Conservation (phyloP, 208 protist genomes). For the Trypanosoma scelopori region DNA sequence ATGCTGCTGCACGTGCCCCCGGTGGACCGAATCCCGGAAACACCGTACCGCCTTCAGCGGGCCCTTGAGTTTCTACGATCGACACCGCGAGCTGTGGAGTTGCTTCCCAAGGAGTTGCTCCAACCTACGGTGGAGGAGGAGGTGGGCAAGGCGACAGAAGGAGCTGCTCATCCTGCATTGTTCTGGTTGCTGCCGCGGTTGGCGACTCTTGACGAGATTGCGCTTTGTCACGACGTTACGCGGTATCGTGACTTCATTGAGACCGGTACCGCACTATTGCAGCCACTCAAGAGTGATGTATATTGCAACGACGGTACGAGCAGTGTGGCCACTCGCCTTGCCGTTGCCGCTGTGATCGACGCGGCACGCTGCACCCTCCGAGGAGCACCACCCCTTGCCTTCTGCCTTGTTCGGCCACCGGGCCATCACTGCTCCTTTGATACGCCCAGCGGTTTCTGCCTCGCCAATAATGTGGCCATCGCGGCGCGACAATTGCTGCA, state of each 20-base stretch:
- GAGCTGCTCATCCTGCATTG: conserved; percentile 5
- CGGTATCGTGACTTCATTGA: conserved; percentile 59
- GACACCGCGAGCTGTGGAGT: conserved; percentile 40
- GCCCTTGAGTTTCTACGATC: conserved; percentile 54
- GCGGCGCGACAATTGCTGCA: conserved; percentile 51
- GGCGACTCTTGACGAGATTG: conserved; percentile 60
- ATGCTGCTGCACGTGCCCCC: conserved; percentile 60
- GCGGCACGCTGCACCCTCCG: conserved; percentile 38
- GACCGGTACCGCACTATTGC: conserved; percentile 34
- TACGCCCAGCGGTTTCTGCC: conserved; percentile 82
- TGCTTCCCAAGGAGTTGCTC: conserved; percentile 56
- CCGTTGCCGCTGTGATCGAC: conserved; percentile 69
- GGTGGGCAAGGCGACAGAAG: not conserved
- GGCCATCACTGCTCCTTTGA: conserved; percentile 84
- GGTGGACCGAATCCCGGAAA: conserved; percentile 60
- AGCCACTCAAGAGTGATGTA: conserved; percentile 62
- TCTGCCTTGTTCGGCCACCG: conserved; percentile 88
- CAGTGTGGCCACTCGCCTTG: conserved; percentile 51
- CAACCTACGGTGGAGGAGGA: not conserved
- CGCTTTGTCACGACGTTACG: conserved; percentile 47
- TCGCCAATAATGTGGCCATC: conserved; percentile 90
- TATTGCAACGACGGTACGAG: conserved; percentile 74
- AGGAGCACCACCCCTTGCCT: conserved; percentile 40
- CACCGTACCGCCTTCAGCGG: conserved; percentile 59
- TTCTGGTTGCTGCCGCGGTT: conserved; percentile 53